Base-by-base conservation (phyloP, 164 flowering plant genomes). In the Vitis rotundifolia region DNA sequence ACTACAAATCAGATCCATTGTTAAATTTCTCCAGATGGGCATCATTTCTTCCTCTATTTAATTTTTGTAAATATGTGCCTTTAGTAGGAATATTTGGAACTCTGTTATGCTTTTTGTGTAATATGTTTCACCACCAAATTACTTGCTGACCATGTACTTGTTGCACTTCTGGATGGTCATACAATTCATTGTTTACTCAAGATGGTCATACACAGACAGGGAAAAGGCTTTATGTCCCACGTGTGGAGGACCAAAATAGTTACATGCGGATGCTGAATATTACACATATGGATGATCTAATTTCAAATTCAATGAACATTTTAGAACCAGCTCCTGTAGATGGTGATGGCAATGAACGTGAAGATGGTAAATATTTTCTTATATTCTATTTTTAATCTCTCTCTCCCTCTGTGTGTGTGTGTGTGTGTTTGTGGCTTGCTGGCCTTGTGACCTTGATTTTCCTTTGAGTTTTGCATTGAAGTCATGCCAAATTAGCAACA, bases 181-280 rank as follows among this genome's bases (percentile, higher is more conserved):
- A 59, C 47, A 11, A 66, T 74, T 22, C 70, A n/a, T 64, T 76
- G 70, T 77, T 63, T 72, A 49, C 57, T 88, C 49, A 72, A 91
- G 93, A 82, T 68, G 78, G 78, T 37, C 62, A 74, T 66, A 22
- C 65, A n/a, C 80, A 72, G 76, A 70, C 18, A 58, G 68, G 69
- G 76, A 93, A 90, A 69, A 88, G 69, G 79, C 89, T 96, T 50
- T 96, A 88, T 85, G 98, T 96, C 75, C 98, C 99, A 52, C 84
- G 98, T 11, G 93, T 96, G 78, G 98, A 96, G 86, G 97, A 96
- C 83, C 93, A 81, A 84, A 93, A 93, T 63, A 84, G 98, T 71
- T 68, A 88, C 83, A 96, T 96, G 98, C 69, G 93, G 70, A 92
- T 96, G 99, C 80, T 96, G 59, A 82, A 86, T 67, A 93, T 96